Base-by-base conservation (phyloP, 108 stramenopile species). In the Cyclotella cryptica region DNA sequence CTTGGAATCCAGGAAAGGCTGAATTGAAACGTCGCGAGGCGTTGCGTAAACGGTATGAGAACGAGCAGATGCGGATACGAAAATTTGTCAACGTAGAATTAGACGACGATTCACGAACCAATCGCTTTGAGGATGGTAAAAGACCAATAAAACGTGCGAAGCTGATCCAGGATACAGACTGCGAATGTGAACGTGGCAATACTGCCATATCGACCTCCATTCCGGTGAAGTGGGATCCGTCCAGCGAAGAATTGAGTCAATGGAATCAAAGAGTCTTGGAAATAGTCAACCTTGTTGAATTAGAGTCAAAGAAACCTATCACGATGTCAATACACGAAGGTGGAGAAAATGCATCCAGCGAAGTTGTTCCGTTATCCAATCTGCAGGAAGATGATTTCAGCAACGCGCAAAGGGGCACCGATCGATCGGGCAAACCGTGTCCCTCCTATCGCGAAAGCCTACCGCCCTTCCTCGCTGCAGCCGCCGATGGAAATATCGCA, bases 1-100 rank as follows among this genome's bases (percentile, higher is more conserved):
- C 94, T 11, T 95, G 94, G 94, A 92, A 90, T 29, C 89, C 89
- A 15, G 85, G 83, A n/a, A 89, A 88, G 71, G 71, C 81, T 14
- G 84, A 85, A 52, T 39, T 82, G 42, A 86, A 85, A 43, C 74
- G 88, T 28, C 60, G 78, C 17, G 30, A 72, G 19, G 83, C 79
- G 24, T 9, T 78, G 47, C 60, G 52, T 26, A 55, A 70, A 60
- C 72, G 84, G 43, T 19, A 43, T 51, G 75, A 83, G 66, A 77
- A 78, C 59, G 67, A 74, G 58, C 62, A 71, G 62, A 69, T 43
- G n/a, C 35, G 57, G 14, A 11, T 27, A 26, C 70, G n/a, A n/a
- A n/a, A n/a, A n/a, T n/a, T n/a, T n/a, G n/a, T n/a, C n/a, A n/a
- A n/a, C n/a, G n/a, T n/a, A n/a, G n/a, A n/a, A n/a, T n/a, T n/a